Evolutionary conservation across 768 basidiomycete species (phyloP).

Genomic region (Xanthoconium purpureum): DNA sequence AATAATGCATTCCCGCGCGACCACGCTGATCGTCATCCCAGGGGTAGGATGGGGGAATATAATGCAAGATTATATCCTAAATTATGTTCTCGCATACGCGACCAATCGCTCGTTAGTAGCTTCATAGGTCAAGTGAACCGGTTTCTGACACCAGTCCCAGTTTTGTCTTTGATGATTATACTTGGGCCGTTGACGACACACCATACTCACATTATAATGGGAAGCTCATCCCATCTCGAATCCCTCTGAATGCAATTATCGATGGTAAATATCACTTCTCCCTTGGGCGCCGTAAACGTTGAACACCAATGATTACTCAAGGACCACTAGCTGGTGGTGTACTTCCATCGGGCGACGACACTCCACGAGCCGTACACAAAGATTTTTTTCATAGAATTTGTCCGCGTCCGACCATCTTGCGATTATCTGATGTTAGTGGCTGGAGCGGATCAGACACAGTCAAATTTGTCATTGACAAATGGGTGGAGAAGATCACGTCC

Average conservation of each 20-base stretch:
- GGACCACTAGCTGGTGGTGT: conserved; percentile 40
- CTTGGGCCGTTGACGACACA: conserved; percentile 34
- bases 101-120: conserved; percentile 34
- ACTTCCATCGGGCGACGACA: conserved; percentile 28
- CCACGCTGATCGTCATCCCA: conserved; percentile 9
- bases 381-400: conserved; percentile 40
- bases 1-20: background rate
- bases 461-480: conserved; percentile 31
- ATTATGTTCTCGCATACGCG: conserved; percentile 32
- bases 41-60: conserved; percentile 38
- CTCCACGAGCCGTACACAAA: conserved; percentile 34
- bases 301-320: background rate
- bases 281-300: background rate
- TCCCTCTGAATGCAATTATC: conserved; percentile 37
- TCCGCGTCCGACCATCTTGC: conserved; percentile 33
- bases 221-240: conserved; percentile 35
- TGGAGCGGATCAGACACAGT: conserved; percentile 25
- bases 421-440: conserved; percentile 24
- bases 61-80: conserved; percentile 38
- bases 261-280: conserved; percentile 22
- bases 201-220: conserved; percentile 36
- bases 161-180: conserved; percentile 42
- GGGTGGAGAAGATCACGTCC: conserved; percentile 32
- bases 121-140: background rate
- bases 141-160: conserved; percentile 16